Conservation (phyloP, 257 asterid species). For the Leonotis leonurus region DNA sequence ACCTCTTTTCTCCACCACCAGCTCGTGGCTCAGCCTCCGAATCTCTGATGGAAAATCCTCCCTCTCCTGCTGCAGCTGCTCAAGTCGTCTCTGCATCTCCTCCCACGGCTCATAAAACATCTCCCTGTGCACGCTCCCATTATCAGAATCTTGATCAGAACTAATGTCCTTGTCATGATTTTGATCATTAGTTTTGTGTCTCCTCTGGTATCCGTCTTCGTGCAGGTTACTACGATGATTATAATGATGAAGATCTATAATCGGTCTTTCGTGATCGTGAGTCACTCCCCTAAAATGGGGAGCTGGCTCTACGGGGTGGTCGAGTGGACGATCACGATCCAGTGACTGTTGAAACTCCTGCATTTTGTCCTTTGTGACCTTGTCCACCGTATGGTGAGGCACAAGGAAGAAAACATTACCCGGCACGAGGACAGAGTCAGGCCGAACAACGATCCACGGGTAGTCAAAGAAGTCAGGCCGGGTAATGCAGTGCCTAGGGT, state of each 20-base stretch:
- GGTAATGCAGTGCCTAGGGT: constrained; percentile 49
- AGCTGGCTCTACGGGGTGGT: neutral
- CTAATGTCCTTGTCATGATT: neutral
- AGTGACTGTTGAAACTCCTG: constrained; percentile 4
- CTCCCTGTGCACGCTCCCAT: neutral
- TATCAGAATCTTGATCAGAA: constrained; percentile 5
- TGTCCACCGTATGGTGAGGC: constrained; percentile 27
- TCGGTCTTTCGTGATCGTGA: too few species aligned
- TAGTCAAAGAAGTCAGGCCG: constrained; percentile 63
- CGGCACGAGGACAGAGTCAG: constrained; percentile 39
- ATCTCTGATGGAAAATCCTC: constrained; percentile 1
- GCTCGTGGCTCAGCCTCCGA: constrained; percentile 5
- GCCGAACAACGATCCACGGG: constrained; percentile 57
- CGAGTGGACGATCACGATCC: neutral
- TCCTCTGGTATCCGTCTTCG: constrained; percentile 10
- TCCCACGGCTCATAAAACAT: constrained; percentile 34
- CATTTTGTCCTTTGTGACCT: constrained; percentile 22
- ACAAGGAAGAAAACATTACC: constrained; percentile 31
- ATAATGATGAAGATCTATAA: neutral
- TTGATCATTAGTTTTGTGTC: neutral
- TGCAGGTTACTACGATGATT: constrained; percentile 1
- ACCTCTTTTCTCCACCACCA: too few species aligned
- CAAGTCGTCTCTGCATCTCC: constrained; percentile 13
- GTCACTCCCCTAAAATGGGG: neutral
- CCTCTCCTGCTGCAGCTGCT: constrained; percentile 6